phyloP scores from a whole-genome alignment of 352 stramenopile genomes.

The Saprolegnia diclina region DNA sequence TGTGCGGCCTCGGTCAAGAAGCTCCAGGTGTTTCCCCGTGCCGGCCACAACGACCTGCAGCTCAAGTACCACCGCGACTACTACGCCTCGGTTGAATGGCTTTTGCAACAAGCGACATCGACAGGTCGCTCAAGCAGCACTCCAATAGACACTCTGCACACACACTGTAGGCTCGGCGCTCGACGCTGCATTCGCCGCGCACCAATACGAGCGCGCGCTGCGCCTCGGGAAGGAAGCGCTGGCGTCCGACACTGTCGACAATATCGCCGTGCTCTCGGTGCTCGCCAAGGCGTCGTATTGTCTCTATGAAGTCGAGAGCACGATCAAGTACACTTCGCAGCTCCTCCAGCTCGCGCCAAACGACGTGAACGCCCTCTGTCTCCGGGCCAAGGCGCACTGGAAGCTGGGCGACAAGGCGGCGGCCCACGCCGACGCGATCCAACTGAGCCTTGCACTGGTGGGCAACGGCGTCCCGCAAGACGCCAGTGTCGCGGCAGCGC shows the following conservation, averaged over 20 bases:
- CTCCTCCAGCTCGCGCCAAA: slow-evolving; percentile 10
- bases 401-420: background rate
- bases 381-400: slow-evolving; percentile 15
- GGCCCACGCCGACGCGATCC: background rate
- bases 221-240: background rate
- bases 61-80: slow-evolving; percentile 5
- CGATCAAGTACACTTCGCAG: slow-evolving; percentile 22
- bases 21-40: slow-evolving; percentile 17
- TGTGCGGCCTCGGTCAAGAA: slow-evolving; percentile 17
- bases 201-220: slow-evolving; percentile 16
- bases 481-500: slow-evolving; percentile 9
- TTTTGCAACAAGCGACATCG: slow-evolving; percentile 7
- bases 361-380: slow-evolving; percentile 19
- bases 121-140: background rate
- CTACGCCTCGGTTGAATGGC: background rate
- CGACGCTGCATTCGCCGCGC: background rate
- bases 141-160: background rate
- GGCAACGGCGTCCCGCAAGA: background rate
- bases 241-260: background rate
- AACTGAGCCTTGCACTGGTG: slow-evolving; percentile 2
- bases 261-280: background rate
- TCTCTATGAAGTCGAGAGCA: background rate
- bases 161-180: background rate
- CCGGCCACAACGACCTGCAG: slow-evolving; percentile 23
- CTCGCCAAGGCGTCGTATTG: slow-evolving; percentile 14